Evolutionary conservation across 305 asterid species (phyloP).

Genomic region (Rubia peregrina): DNA sequence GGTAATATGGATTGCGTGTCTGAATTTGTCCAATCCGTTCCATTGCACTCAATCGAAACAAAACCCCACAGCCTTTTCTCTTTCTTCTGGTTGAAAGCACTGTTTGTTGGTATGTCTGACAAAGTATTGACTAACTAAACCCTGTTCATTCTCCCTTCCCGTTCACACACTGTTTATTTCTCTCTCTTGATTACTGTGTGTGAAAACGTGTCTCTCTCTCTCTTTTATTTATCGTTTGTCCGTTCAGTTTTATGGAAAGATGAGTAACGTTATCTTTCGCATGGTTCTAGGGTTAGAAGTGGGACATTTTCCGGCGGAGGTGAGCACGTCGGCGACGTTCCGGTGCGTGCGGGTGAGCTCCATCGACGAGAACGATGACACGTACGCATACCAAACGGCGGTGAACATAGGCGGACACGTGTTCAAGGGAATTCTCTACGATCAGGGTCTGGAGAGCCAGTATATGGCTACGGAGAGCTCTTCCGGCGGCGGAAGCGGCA

Average conservation of each 20-base stretch:
- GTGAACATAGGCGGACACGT: slow-evolving; percentile 83
- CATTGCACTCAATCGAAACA: neutral
- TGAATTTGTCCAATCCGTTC: neutral
- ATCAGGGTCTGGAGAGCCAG: slow-evolving; percentile 68
- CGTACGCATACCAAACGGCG: slow-evolving; percentile 79
- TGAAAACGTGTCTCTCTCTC: slow-evolving; percentile 11
- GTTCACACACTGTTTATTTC: slow-evolving; percentile 6
- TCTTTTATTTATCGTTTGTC: neutral
- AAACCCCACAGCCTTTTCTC: slow-evolving; percentile 20
- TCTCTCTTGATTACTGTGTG: slow-evolving; percentile 17
- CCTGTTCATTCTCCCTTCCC: slow-evolving; percentile 20
- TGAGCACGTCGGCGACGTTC: slow-evolving; percentile 63
- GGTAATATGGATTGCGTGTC: slow-evolving; percentile 5
- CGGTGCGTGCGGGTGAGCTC: slow-evolving; percentile 88
- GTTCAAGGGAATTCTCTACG: slow-evolving; percentile 81
- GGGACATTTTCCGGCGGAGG: slow-evolving; percentile 76
- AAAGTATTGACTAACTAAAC: slow-evolving; percentile 29
- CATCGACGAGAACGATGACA: slow-evolving; percentile 56
- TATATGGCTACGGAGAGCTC: slow-evolving; percentile 46
- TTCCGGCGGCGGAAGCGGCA: slow-evolving; percentile 71
- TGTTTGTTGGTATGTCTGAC: slow-evolving; percentile 45
- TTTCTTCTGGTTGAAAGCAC: slow-evolving; percentile 22
- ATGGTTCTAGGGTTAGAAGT: slow-evolving; percentile 61
- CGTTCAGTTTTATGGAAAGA: neutral
- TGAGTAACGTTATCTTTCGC: neutral